Base-by-base conservation (phyloP, 1,284 basidiomycete genomes). In the Hemileia vastatrix region DNA sequence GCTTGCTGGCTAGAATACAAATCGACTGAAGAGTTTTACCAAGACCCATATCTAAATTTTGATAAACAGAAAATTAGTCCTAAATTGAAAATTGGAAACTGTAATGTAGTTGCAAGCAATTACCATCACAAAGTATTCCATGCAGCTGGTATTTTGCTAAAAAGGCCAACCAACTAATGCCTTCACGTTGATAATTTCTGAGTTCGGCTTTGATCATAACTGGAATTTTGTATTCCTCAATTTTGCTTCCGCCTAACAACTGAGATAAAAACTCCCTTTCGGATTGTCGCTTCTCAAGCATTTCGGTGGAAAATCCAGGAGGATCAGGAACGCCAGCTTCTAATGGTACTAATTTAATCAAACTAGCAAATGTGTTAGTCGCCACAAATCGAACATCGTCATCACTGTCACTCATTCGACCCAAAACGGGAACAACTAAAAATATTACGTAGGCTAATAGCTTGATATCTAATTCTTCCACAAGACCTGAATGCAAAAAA, bases 281-380 rank as follows among this genome's bases (percentile, higher is more conserved):
- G 4, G 83, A 82, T 60, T 94, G 86, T 43, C 90, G 85, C 65
- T 87, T 87, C 67, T 85, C 86, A 32, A 98, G 79, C n/a, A 98
- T 79, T 63, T 93, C 91, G 52, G 85, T 82, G 0, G 95, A 85
- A 79, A 99, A 96, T 15, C 88, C 88, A 9, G 86, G 85, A 36
- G 95, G 95, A 75, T 97, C 91, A 4, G 94, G 94, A 36, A 98
- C 80, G 57, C 94, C 95, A 67, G 90, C 88, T 88, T 98, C 95
- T 0, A 99, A 81, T 3, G 95, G 95, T 4, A 98, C 91, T 87
- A 99, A 94, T 80, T 98, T 97, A 69, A 99, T 89, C n/a, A 99
- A 79, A 1, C 90, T 88, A 0, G 95, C 95, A 75, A 99, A 99
- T 0, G 93, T 95, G 72, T 92, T 92, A 6, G 95, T 97, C 0